These are phyloP conservation scores for Mrakia hoshinonis DNA, from an alignment of 768 basidiomycete genomes.

Conservation along the genomic window DNA sequence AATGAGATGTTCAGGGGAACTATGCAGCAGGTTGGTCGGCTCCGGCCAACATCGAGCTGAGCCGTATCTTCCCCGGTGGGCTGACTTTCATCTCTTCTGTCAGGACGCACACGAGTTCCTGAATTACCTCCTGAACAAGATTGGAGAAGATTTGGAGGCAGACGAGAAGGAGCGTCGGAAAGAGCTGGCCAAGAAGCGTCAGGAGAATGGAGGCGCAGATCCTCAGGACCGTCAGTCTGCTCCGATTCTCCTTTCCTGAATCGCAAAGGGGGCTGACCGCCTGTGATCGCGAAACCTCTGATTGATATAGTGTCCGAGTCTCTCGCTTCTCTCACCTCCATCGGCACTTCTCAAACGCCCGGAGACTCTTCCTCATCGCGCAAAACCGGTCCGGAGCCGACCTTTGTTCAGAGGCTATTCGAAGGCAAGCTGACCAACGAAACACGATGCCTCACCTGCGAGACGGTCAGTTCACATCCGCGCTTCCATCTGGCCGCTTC, in stretches of 20 bases:
- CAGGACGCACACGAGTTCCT: slow-evolving; percentile 93
- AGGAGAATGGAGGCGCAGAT: slow-evolving; percentile 2
- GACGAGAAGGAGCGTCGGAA: slow-evolving; percentile 47
- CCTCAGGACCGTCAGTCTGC: background rate
- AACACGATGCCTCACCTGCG: slow-evolving; percentile 94
- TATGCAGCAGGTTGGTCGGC: slow-evolving; percentile 61
- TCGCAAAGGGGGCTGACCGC: no score
- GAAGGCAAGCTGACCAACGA: slow-evolving; percentile 92
- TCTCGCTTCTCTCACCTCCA: slow-evolving; percentile 14
- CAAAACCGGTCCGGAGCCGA: slow-evolving; percentile 40
- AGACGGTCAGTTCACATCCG: slow-evolving; percentile 59
- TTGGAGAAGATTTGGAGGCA: slow-evolving; percentile 85
- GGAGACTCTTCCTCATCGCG: background rate
- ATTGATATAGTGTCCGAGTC: slow-evolving; percentile 1
- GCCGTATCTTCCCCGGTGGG: background rate
- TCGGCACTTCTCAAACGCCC: background rate
- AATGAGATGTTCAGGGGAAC: slow-evolving; percentile 85
- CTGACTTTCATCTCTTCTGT: background rate
- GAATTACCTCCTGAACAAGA: slow-evolving; percentile 82
- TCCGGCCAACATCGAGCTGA: background rate
- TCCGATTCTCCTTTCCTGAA: background rate
- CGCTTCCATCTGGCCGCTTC: background rate
- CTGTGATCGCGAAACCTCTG: background rate
- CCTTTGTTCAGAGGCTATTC: slow-evolving; percentile 84
- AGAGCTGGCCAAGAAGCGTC: background rate